Evolutionary conservation across 352 stramenopile genomes (phyloP).

Genomic region (Phytophthora palmivora): DNA sequence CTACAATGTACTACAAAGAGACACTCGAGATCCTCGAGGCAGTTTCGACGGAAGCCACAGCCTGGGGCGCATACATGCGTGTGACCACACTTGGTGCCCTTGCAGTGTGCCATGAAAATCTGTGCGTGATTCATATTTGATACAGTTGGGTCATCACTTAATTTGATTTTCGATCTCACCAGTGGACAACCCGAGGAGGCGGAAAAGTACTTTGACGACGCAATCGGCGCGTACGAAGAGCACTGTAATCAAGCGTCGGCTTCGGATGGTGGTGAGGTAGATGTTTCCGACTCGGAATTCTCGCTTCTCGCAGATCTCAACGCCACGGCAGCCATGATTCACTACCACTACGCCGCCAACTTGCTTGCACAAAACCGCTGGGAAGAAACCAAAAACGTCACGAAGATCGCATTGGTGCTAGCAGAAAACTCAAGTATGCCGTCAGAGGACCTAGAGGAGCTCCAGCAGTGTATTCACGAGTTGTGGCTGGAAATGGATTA

Average conservation of each 20-base stretch:
- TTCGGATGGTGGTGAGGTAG: slow-evolving; percentile 2
- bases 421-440: slow-evolving; percentile 40
- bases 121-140: slow-evolving; percentile 14
- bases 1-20: slow-evolving; percentile 34
- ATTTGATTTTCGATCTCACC: not conserved
- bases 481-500: slow-evolving; percentile 38
- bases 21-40: slow-evolving; percentile 22
- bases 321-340: slow-evolving; percentile 35
- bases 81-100: slow-evolving; percentile 36
- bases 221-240: slow-evolving; percentile 36
- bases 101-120: slow-evolving; percentile 34
- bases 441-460: slow-evolving; percentile 22
- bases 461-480: slow-evolving; percentile 37
- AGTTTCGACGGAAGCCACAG: slow-evolving; percentile 24
- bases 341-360: slow-evolving; percentile 40
- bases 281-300: slow-evolving; percentile 18
- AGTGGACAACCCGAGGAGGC: slow-evolving; percentile 27
- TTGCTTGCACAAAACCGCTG: slow-evolving; percentile 29
- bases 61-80: slow-evolving; percentile 28
- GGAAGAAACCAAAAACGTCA: slow-evolving; percentile 37
- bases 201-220: slow-evolving; percentile 33
- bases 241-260: slow-evolving; percentile 26
- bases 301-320: slow-evolving; percentile 31
- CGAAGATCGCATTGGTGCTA: slow-evolving; percentile 27
- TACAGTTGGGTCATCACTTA: not conserved